Evolutionary conservation across 257 asterid genomes (phyloP).

Genomic region (Striga asiatica): DNA sequence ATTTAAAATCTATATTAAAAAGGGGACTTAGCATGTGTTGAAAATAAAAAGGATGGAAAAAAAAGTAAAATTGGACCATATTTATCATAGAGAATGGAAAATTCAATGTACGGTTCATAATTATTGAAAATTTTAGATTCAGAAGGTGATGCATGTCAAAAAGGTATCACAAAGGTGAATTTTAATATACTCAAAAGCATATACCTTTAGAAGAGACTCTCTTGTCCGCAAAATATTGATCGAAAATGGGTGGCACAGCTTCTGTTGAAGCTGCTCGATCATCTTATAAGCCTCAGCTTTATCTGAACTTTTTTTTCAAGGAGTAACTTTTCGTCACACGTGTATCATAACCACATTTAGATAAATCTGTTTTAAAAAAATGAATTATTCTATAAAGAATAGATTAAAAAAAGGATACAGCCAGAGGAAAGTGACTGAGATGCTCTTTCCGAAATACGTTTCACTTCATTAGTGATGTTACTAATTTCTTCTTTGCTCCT

Average conservation of each 20-base stretch:
- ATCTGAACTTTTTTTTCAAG: slow-evolving; percentile 33
- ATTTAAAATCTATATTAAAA: too few species aligned
- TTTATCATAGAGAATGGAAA: too few species aligned
- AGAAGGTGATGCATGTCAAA: background rate
- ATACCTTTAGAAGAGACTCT: slow-evolving; percentile 83
- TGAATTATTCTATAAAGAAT: too few species aligned
- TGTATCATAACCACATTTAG: background rate
- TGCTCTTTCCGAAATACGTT: slow-evolving; percentile 46
- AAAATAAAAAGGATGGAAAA: too few species aligned
- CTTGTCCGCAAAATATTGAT: slow-evolving; percentile 62
- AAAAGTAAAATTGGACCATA: background rate
- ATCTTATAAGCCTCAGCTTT: slow-evolving; percentile 43
- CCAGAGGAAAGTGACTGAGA: slow-evolving; percentile 39
- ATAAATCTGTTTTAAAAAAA: background rate
- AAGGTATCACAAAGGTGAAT: background rate
- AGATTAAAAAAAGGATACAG: slow-evolving; percentile 45
- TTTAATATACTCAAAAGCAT: slow-evolving; percentile 6
- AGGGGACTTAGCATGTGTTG: too few species aligned
- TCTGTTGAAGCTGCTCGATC: slow-evolving; percentile 53
- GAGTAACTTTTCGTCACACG: slow-evolving; percentile 10
- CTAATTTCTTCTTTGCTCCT: slow-evolving; percentile 68
- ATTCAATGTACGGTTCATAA: too few species aligned
- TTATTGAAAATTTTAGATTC: too few species aligned
- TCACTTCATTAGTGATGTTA: slow-evolving; percentile 32
- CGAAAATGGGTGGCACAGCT: slow-evolving; percentile 56